phyloP scores from a whole-genome alignment of 1,284 basidiomycete species.

The Leccinum subrobustum region DNA sequence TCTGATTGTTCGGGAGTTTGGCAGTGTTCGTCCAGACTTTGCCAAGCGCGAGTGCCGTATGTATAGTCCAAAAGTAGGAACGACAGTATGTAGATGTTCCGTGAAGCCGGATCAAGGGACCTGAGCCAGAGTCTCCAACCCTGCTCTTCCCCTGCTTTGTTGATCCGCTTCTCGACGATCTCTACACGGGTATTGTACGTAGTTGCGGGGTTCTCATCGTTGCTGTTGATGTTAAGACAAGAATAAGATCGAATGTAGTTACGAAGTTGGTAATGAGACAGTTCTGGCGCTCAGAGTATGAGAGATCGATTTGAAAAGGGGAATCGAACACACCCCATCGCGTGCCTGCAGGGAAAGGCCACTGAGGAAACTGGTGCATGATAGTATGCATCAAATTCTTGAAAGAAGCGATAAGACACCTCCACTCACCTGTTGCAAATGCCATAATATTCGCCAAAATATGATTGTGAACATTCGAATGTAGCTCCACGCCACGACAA shows the following conservation, averaged over 20 bases:
- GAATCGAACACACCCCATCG: constrained; percentile 15
- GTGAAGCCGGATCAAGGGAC: no score
- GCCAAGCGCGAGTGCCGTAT: constrained; percentile 13
- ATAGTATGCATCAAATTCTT: background rate
- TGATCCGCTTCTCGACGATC: no score
- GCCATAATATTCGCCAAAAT: background rate
- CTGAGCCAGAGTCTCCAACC: no score
- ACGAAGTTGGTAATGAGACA: constrained; percentile 25
- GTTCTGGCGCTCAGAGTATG: constrained; percentile 13
- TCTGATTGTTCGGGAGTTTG: no score
- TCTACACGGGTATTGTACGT: constrained; percentile 43
- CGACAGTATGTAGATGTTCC: background rate
- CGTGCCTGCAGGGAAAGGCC: constrained; percentile 15
- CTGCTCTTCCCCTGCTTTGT: no score
- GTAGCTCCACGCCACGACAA: background rate
- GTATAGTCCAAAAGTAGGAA: background rate
- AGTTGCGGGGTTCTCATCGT: constrained; percentile 40
- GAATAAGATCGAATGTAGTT: constrained; percentile 37
- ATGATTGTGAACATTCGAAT: background rate
- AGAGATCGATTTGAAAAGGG: background rate
- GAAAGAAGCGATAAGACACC: background rate
- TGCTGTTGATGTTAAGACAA: constrained; percentile 40
- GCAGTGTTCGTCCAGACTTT: constrained; percentile 19
- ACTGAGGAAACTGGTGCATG: constrained; percentile 11
- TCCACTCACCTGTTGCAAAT: constrained; percentile 9